Conservation (phyloP, 176 grass and related monocot genomes). For the Oropetium thomaeum region DNA sequence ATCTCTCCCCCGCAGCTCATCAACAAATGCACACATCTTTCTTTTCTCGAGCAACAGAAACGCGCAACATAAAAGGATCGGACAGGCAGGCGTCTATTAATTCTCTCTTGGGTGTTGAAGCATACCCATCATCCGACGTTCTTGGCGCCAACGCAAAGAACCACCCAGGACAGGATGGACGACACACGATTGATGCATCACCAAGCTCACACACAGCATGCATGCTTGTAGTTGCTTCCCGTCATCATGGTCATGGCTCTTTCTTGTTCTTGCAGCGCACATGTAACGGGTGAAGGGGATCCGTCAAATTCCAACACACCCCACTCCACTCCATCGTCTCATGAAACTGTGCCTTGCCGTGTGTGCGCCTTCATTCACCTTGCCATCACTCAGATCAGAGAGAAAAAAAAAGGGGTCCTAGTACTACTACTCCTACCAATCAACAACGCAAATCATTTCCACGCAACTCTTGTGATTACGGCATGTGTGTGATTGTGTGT, state of each 20-base stretch:
- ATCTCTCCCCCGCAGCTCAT: no score
- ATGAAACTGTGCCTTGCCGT: background rate
- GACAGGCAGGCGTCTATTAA: no score
- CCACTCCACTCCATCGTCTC: no score
- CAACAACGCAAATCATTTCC: constrained; percentile 26
- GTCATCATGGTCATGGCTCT: constrained; percentile 11
- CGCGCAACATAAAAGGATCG: no score
- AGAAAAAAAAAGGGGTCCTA: no score
- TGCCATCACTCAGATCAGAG: background rate
- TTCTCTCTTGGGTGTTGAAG: no score
- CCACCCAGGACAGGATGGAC: background rate
- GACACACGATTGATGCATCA: background rate
- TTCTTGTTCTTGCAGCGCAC: constrained; percentile 6
- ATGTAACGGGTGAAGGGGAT: constrained; percentile 34
- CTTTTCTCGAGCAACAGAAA: no score
- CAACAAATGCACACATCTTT: no score
- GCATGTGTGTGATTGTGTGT: no score
- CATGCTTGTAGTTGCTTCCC: no score
- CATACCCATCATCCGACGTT: constrained; percentile 21
- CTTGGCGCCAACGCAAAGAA: constrained; percentile 41
- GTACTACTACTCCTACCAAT: no score
- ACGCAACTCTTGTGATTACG: constrained; percentile 29
- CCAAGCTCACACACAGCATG: background rate
- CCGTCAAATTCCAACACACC: constrained; percentile 27
- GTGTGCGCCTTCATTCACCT: background rate